Percentiles rank a stretch among this genome's conserved stretches.
Evolutionary conservation across 2,329 filamentous ascomycete genomes (phyloP).

Genomic region (Beauveria bassiana): DNA sequence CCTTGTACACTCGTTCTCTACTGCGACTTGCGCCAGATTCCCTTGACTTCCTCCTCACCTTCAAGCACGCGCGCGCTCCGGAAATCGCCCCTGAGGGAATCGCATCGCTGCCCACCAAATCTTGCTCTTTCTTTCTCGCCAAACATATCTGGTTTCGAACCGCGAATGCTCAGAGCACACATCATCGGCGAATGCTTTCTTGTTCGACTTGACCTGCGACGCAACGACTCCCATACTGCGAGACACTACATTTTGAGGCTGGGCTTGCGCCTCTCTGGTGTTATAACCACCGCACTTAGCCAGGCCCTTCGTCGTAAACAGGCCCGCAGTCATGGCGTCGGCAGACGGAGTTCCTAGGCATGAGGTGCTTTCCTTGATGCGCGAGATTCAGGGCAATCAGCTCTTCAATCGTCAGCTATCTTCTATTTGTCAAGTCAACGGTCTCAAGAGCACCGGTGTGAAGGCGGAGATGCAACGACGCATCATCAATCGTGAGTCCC

Average conservation of each 20-base stretch:
- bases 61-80: background rate
- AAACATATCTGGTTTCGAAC: background rate
- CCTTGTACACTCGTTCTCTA: background rate
- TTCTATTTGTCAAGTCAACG: conserved; percentile 66
- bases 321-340: conserved; percentile 19
- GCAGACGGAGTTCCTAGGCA: conserved; percentile 23
- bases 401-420: conserved; percentile 61
- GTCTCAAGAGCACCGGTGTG: conserved; percentile 70
- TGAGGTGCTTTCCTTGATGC: conserved; percentile 39
- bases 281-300: background rate
- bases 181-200: background rate
- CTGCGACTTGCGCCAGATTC: background rate
- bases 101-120: background rate
- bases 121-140: background rate
- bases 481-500: conserved; percentile 65
- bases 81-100: background rate
- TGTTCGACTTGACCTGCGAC: background rate
- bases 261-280: conserved; percentile 4
- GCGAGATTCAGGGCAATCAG: conserved; percentile 34
- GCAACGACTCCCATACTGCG: background rate
- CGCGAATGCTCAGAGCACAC: background rate
- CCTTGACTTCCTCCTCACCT: background rate
- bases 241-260: background rate
- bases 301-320: background rate
- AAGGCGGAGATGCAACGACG: conserved; percentile 76